A percentile compares a stretch with the other conserved stretches of the same genome.
Evolutionary conservation across 805 yeast species (phyloP).

Genomic region (Sungouiella thailandica): DNA sequence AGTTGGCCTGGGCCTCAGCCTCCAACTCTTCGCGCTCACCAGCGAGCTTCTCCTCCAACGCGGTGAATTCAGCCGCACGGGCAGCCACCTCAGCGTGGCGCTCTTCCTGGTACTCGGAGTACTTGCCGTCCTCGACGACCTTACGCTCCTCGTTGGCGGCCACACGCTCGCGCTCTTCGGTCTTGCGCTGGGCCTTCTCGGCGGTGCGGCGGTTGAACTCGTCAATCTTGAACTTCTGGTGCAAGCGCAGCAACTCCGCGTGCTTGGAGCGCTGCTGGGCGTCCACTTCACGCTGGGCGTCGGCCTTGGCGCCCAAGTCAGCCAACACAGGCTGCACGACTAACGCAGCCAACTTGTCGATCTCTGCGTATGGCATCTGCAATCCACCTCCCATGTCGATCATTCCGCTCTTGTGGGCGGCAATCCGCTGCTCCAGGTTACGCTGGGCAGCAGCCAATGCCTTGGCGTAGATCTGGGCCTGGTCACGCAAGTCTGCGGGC

Average conservation of each 20-base stretch:
- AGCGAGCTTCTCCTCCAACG: conserved; percentile 35
- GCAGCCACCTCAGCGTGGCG: conserved; percentile 27
- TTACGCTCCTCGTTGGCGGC: conserved; percentile 29
- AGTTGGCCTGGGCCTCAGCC: conserved; percentile 43
- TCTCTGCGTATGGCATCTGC: conserved; percentile 66
- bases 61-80: conserved; percentile 26
- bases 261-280: conserved; percentile 31
- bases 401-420: conserved; percentile 44
- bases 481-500: conserved; percentile 34
- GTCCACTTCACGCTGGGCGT: conserved; percentile 54
- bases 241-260: conserved; percentile 29
- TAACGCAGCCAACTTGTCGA: conserved; percentile 72
- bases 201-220: conserved; percentile 26
- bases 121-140: conserved; percentile 25
- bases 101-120: conserved; percentile 23
- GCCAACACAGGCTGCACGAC: conserved; percentile 79
- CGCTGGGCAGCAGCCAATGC: conserved; percentile 77
- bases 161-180: conserved; percentile 32
- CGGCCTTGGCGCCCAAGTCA: conserved; percentile 68
- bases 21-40: conserved; percentile 37
- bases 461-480: conserved; percentile 56
- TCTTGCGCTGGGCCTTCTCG: conserved; percentile 30
- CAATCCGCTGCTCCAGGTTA: conserved; percentile 53
- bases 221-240: conserved; percentile 21
- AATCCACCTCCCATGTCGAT: conserved; percentile 87